Evolutionary conservation across 2,329 filamentous ascomycete species (phyloP).

Genomic region (Capronia coronata): DNA sequence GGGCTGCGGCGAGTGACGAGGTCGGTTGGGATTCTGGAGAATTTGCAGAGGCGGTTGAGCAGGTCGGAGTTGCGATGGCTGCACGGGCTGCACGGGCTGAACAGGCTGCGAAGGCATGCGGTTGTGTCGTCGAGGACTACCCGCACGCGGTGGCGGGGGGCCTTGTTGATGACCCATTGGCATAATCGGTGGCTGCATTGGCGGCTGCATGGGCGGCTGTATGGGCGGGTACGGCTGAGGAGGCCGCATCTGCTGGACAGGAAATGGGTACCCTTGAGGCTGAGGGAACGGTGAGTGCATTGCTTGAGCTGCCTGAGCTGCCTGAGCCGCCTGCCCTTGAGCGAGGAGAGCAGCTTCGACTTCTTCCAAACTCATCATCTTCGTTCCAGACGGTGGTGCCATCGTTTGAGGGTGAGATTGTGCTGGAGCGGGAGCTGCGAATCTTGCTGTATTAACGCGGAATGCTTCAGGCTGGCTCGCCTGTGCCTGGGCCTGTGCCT

Average conservation of each 20-base stretch:
- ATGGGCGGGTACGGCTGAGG: conserved; percentile 25
- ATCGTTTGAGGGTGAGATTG: conserved; percentile 24
- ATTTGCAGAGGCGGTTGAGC: conserved; percentile 61
- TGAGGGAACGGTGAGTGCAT: conserved; percentile 17
- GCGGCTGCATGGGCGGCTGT: conserved; percentile 11
- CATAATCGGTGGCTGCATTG: conserved; percentile 5
- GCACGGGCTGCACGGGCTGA: conserved; percentile 44
- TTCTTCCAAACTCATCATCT: conserved; percentile 89
- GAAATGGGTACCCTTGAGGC: conserved; percentile 22
- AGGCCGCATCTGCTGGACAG: conserved; percentile 27
- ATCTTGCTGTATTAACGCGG: conserved; percentile 26
- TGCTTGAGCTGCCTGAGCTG: conserved; percentile 1
- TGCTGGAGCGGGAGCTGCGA: conserved; percentile 29
- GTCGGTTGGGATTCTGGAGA: conserved; percentile 68
- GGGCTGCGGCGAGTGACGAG: conserved; percentile 41
- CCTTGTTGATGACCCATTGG: conserved; percentile 15
- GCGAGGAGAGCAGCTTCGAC: conserved; percentile 87
- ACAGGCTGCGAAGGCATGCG: conserved; percentile 19
- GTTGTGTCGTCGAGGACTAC: conserved; percentile 34
- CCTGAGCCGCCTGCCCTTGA: conserved; percentile 12
- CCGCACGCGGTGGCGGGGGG: conserved; percentile 36
- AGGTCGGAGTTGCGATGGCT: conserved; percentile 25
- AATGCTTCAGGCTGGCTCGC: conserved; percentile 31
- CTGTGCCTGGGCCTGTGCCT: neutral
- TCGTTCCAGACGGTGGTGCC: conserved; percentile 21